phyloP scores from a whole-genome alignment of 345 rosid species.

The Eucalyptus marginata region DNA sequence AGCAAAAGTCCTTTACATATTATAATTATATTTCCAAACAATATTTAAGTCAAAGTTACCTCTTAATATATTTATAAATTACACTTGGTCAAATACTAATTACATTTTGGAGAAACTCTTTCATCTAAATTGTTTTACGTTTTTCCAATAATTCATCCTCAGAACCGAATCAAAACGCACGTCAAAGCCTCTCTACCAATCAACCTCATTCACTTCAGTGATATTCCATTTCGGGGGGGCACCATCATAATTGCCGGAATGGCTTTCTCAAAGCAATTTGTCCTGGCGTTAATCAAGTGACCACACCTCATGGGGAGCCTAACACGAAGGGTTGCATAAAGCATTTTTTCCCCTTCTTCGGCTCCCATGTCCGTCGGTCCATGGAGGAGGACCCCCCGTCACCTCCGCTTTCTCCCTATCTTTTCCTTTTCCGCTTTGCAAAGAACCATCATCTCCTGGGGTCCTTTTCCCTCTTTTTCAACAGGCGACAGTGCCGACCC shows the following conservation, averaged over 20 bases:
- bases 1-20: no score
- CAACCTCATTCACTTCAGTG: neutral
- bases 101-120: neutral
- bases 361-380: neutral
- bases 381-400: neutral
- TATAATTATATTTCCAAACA: neutral
- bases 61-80: no score
- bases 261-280: neutral
- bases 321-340: neutral
- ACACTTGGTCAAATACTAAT: no score
- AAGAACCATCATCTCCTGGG: neutral
- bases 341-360: neutral
- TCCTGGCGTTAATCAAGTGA: neutral
- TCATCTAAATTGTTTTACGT: fast-evolving
- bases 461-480: neutral
- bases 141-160: neutral
- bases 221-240: neutral
- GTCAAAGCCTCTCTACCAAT: neutral
- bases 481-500: neutral
- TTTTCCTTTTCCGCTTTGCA: neutral
- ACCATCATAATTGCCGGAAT: neutral
- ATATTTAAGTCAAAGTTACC: no score
- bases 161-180: neutral
- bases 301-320: neutral
- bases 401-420: neutral